Base-by-base conservation (phyloP, 1,284 basidiomycete genomes). In the Pholiota adiposa region DNA sequence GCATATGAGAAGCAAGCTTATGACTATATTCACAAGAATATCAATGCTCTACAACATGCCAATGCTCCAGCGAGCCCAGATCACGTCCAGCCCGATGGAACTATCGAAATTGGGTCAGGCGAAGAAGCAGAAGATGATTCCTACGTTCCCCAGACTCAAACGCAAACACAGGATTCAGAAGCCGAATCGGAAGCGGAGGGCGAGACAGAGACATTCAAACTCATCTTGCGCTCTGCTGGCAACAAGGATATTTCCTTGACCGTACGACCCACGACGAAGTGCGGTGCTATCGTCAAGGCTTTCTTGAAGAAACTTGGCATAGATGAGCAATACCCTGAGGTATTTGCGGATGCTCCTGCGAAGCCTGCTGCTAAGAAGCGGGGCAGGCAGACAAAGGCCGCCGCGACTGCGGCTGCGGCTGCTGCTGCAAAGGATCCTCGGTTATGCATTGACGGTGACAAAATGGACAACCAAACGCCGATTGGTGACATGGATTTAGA, bases 201-300 rank as follows among this genome's bases (percentile, higher is more conserved):
- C 25, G 79, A 77, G 38, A 88, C 77, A 27, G 79, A 77, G 38
- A 88, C 77, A 40, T 83, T 92, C 75, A 89, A 84, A 63, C 77
- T 92, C 23, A 76, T 82, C 19, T 67, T 92, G 4, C 88, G 88
- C 18, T 89, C 88, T 2, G 74, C 73, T 6, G 3, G 62, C n/a
- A 70, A 72, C 23, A 84, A 83, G 61, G 80, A 84, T 34, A 79
- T 92, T 52, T 78, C 79, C 0, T 77, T 92, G 27, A 87, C 80
- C 2, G 90, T 92, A 5, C 86, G 89, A 6, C 81, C 84, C 2
- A 88, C 87, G 14, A 90, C 90, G 12, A 90, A 83, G 60, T 92
- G 90, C 59, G 85, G 85, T 7, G 83, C 87, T 0, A 88, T 92
- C 60, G 82, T 92, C 34, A 83, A 83, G 65, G 87, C 86, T 0